Percentiles rank a stretch among this genome's conserved stretches.
Conservation (phyloP, 2,329 filamentous ascomycete species). For the Sclerotiophoma versabilis region DNA sequence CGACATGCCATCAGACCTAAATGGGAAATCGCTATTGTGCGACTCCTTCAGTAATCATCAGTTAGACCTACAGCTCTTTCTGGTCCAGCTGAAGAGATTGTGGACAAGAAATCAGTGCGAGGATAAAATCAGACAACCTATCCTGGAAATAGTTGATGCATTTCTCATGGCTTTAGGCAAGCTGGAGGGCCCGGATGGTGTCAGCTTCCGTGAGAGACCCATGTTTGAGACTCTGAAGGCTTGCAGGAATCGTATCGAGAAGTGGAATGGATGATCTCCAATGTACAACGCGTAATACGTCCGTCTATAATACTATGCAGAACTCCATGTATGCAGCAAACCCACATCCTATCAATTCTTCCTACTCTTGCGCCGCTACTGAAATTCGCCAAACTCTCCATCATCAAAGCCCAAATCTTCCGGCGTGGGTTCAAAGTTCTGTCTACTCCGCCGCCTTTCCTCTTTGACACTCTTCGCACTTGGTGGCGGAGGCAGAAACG, state of each 20-base stretch:
- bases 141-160: constrained; percentile 10
- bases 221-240: not conserved
- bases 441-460: constrained; percentile 63
- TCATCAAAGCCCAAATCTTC: constrained; percentile 83
- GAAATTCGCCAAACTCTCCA: constrained; percentile 87
- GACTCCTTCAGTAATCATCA: not conserved
- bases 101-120: constrained; percentile 10
- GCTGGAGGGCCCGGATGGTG: not conserved
- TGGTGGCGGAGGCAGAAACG: constrained; percentile 71
- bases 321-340: constrained; percentile 18
- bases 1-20: constrained; percentile 3
- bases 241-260: not conserved
- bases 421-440: constrained; percentile 51
- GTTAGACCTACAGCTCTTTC: not conserved
- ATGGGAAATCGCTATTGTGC: not conserved
- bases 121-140: constrained; percentile 2
- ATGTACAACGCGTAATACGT: not conserved
- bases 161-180: constrained; percentile 9
- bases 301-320: constrained; percentile 28
- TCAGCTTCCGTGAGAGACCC: not conserved
- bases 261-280: not conserved
- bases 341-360: not conserved
- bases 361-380: constrained; percentile 43
- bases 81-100: not conserved
- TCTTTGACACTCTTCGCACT: constrained; percentile 67